These are phyloP conservation scores for Crinitomyces ghanaensis DNA, from an alignment of 805 yeast genomes.

Conservation along the genomic window DNA sequence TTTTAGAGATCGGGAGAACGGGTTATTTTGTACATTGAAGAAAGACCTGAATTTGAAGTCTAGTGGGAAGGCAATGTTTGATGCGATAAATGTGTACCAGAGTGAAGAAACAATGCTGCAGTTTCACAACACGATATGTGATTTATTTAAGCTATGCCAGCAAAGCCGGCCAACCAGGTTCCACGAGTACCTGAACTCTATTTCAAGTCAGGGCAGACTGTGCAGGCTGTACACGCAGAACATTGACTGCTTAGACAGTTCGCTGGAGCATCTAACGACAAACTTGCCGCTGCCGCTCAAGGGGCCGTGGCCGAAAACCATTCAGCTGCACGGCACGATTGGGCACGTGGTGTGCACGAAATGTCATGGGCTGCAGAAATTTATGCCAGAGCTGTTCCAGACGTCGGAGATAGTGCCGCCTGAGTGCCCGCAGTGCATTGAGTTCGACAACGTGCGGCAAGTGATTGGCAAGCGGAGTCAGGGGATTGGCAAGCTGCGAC, in stretches of 20 bases:
- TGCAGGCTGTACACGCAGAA: constrained; percentile 77
- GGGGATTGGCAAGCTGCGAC: constrained; percentile 52
- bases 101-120: constrained; percentile 45
- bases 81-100: constrained; percentile 65
- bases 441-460: constrained; percentile 41
- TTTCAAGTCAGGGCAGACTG: constrained; percentile 54
- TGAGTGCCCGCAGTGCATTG: constrained; percentile 55
- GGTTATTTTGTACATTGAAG: constrained; percentile 51
- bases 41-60: constrained; percentile 27
- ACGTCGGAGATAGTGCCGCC: constrained; percentile 33
- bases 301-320: constrained; percentile 41
- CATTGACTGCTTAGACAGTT: constrained; percentile 68
- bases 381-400: constrained; percentile 46
- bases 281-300: constrained; percentile 44
- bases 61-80: constrained; percentile 64
- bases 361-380: constrained; percentile 46
- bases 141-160: constrained; percentile 43
- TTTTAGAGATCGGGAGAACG: constrained; percentile 60
- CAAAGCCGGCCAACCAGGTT: constrained; percentile 61
- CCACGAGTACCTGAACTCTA: constrained; percentile 48
- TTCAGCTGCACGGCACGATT: constrained; percentile 81
- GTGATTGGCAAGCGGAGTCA: constrained; percentile 56
- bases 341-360: constrained; percentile 64
- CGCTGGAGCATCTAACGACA: constrained; percentile 39
- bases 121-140: constrained; percentile 66